Evolutionary conservation across 495 filamentous ascomycete species (phyloP).

Genomic region (Penicillium egyptiacum): DNA sequence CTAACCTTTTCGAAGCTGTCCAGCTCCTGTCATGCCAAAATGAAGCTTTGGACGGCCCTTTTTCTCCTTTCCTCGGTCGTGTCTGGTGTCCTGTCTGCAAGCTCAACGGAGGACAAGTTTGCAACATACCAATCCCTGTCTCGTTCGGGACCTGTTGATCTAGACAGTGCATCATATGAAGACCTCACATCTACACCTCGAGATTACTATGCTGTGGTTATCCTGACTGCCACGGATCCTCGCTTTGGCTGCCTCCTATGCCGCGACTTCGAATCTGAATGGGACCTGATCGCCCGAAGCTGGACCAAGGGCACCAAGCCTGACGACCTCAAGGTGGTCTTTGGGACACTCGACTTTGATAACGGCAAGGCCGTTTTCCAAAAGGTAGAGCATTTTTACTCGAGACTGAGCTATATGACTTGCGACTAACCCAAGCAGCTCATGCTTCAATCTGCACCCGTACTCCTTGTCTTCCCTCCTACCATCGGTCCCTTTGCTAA

Average conservation of each 20-base stretch:
- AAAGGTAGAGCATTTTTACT: slow-evolving; percentile 56
- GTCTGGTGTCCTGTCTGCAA: slow-evolving; percentile 42
- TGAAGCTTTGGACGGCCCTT: slow-evolving; percentile 56
- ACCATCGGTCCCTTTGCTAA: slow-evolving; percentile 82
- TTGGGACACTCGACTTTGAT: slow-evolving; percentile 84
- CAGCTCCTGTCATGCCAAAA: slow-evolving; percentile 33
- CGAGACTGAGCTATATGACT: neutral
- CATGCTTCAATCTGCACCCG: slow-evolving; percentile 90
- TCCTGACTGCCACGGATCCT: slow-evolving; percentile 84
- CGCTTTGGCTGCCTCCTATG: slow-evolving; percentile 87
- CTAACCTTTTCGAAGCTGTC: neutral
- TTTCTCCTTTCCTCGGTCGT: slow-evolving; percentile 52
- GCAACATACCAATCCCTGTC: slow-evolving; percentile 65
- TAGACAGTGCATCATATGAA: slow-evolving; percentile 72
- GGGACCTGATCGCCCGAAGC: slow-evolving; percentile 82
- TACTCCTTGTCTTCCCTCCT: slow-evolving; percentile 84
- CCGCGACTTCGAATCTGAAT: slow-evolving; percentile 90
- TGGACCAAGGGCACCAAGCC: slow-evolving; percentile 80
- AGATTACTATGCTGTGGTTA: slow-evolving; percentile 78
- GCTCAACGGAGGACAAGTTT: slow-evolving; percentile 52
- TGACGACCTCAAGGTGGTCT: slow-evolving; percentile 70
- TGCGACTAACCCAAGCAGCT: slow-evolving; percentile 54
- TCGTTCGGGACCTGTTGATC: slow-evolving; percentile 65
- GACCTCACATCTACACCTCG: slow-evolving; percentile 73
- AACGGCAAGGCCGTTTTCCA: slow-evolving; percentile 87